Percentiles rank a stretch among this genome's conserved stretches.
Conservation (phyloP, 208 protist genomes). For the Acanthamoeba royreba region DNA sequence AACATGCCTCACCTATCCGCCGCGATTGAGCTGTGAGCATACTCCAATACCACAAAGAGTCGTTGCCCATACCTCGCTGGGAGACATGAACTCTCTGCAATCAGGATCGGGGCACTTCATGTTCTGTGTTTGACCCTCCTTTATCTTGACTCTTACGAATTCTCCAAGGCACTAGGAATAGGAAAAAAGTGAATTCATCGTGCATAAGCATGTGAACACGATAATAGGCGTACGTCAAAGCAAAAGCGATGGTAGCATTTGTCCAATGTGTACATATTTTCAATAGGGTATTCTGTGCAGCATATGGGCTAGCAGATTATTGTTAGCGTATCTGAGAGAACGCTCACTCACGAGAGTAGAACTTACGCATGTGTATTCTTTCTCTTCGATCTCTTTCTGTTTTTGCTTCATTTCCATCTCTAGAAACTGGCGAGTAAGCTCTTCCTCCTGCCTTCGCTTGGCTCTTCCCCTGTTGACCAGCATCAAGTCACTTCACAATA, state of each 20-base stretch:
- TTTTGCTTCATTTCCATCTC: not conserved
- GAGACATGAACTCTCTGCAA: not conserved
- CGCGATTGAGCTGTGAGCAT: not conserved
- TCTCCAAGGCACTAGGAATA: not conserved
- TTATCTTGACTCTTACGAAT: constrained; percentile 11
- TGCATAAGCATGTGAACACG: not conserved
- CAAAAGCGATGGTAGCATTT: constrained; percentile 48
- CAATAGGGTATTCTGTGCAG: not conserved
- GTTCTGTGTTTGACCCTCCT: not conserved
- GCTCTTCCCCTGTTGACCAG: not conserved
- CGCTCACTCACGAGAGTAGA: not conserved
- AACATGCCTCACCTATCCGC: not conserved
- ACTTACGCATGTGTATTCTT: not conserved
- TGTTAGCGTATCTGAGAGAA: not conserved
- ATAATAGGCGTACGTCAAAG: constrained; percentile 6
- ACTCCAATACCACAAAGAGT: not conserved
- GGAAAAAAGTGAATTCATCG: not conserved
- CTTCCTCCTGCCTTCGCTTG: not conserved
- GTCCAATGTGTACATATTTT: constrained; percentile 48
- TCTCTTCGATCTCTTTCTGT: not conserved
- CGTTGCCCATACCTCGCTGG: not conserved
- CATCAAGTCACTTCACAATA: not conserved
- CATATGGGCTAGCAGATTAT: not conserved
- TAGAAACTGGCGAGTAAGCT: not conserved
- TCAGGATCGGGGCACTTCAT: constrained; percentile 29